These are phyloP conservation scores for Colletotrichum eremochloae DNA, from an alignment of 2,329 filamentous ascomycete species.

Conservation along the genomic window DNA sequence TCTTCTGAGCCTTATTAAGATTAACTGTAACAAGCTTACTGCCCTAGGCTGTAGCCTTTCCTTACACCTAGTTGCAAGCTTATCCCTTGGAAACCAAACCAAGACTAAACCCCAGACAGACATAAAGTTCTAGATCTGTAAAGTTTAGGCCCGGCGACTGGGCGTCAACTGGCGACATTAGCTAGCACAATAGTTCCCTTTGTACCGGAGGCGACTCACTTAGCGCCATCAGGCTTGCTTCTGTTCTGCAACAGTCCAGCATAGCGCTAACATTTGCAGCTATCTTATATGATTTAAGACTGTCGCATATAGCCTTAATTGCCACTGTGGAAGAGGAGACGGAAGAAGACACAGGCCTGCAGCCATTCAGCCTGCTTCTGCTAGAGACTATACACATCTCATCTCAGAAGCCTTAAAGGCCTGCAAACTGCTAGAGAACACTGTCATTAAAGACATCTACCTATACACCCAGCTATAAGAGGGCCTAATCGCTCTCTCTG, in stretches of 20 bases:
- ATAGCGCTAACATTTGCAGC: conserved; percentile 44
- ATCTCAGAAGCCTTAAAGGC: neutral
- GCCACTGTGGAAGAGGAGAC: neutral
- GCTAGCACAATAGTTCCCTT: conserved; percentile 60
- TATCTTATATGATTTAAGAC: conserved; percentile 45
- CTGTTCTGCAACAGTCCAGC: conserved; percentile 37
- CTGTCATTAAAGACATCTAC: conserved; percentile 40
- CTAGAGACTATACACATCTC: neutral
- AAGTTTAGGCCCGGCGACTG: neutral
- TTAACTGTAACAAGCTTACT: conserved; percentile 34
- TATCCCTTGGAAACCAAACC: neutral
- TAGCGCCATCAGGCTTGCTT: conserved; percentile 47
- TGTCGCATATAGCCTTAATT: conserved; percentile 40
- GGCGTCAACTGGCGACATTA: conserved; percentile 17
- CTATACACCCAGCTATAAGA: conserved; percentile 42
- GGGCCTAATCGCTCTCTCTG: conserved; percentile 43
- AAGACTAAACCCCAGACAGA: conserved; percentile 7
- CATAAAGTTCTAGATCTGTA: neutral
- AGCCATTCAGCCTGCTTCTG: neutral
- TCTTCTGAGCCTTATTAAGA: conserved; percentile 42
- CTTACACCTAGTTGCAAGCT: neutral
- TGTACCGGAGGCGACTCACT: conserved; percentile 65
- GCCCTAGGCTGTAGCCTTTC: conserved; percentile 27
- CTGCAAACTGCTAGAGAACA: neutral
- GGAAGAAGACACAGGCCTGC: neutral